These are phyloP conservation scores for Arabis hirsuta DNA, from an alignment of 345 rosid species.

Conservation along the genomic window DNA sequence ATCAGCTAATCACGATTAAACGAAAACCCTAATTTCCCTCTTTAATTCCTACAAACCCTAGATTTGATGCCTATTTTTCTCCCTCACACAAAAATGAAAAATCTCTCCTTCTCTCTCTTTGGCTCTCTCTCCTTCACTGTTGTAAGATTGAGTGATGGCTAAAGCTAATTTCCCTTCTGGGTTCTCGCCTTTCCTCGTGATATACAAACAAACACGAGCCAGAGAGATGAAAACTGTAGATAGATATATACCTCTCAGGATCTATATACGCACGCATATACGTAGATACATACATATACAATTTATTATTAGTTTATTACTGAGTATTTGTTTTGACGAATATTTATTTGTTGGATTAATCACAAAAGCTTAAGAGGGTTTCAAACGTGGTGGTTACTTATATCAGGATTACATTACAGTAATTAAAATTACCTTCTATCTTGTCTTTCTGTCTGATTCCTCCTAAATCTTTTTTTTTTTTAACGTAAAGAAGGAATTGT, in stretches of 20 bases:
- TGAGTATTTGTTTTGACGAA: conserved; percentile 2
- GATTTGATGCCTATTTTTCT: conserved; percentile 26
- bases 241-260: conserved; percentile 42
- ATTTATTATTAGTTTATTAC: neutral
- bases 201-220: conserved; percentile 43
- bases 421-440: conserved; percentile 18
- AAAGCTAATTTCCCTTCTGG: conserved; percentile 23
- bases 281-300: neutral
- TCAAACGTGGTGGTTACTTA: conserved; percentile 15
- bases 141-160: conserved; percentile 39
- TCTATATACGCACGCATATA: conserved; percentile 38
- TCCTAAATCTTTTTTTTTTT: neutral
- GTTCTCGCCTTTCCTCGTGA: conserved; percentile 35
- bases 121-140: conserved; percentile 26
- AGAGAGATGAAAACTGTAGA: conserved; percentile 42
- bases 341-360: conserved; percentile 24
- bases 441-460: conserved; percentile 3
- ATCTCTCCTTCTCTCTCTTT: conserved; percentile 4
- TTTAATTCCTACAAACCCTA: conserved; percentile 39
- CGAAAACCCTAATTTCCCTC: conserved; percentile 40
- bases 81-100: neutral
- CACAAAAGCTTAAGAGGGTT: conserved; percentile 12
- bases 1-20: conserved; percentile 15
- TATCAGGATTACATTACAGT: neutral
- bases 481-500: conserved; percentile 8